phyloP scores from a whole-genome alignment of 179 eudicot genomes.

The Vitellaria paradoxa region DNA sequence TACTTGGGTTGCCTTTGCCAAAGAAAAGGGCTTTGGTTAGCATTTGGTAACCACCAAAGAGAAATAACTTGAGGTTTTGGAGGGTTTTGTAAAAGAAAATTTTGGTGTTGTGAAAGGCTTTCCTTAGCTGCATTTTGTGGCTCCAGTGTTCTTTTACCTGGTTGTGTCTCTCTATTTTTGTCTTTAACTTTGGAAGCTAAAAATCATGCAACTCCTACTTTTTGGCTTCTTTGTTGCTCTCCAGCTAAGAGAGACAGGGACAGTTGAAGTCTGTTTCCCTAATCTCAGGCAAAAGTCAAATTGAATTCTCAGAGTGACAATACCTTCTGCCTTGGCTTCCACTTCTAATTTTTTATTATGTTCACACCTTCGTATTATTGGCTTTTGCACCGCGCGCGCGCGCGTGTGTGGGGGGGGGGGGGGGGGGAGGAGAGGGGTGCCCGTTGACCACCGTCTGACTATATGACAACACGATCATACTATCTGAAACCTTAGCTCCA shows the following conservation, averaged over 20 bases:
- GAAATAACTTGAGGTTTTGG: slow-evolving; percentile 42
- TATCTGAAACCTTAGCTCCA: too few relatives aligned
- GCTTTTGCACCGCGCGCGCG: too few relatives aligned
- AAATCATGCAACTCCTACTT: neutral
- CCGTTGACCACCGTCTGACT: too few relatives aligned
- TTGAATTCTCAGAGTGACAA: neutral
- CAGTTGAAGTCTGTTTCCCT: neutral
- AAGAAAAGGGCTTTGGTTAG: slow-evolving; percentile 42
- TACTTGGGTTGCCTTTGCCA: slow-evolving; percentile 25
- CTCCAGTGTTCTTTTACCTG: slow-evolving; percentile 1
- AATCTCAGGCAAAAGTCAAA: neutral
- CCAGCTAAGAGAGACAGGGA: slow-evolving; percentile 20
- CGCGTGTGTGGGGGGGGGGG: too few relatives aligned
- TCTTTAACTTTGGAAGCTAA: neutral
- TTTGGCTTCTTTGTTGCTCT: slow-evolving; percentile 7
- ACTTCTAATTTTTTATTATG: neutral
- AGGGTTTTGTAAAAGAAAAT: slow-evolving; percentile 46
- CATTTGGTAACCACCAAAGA: slow-evolving; percentile 41
- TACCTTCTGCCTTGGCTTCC: neutral
- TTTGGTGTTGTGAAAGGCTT: slow-evolving; percentile 49
- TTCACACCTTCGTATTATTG: too few relatives aligned
- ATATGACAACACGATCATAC: too few relatives aligned
- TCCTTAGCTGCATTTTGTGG: slow-evolving; percentile 41
- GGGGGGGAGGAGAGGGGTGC: too few relatives aligned
- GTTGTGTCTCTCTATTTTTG: neutral